phyloP scores from a whole-genome alignment of 345 rosid genomes.

The Cardamine resedifolia region DNA sequence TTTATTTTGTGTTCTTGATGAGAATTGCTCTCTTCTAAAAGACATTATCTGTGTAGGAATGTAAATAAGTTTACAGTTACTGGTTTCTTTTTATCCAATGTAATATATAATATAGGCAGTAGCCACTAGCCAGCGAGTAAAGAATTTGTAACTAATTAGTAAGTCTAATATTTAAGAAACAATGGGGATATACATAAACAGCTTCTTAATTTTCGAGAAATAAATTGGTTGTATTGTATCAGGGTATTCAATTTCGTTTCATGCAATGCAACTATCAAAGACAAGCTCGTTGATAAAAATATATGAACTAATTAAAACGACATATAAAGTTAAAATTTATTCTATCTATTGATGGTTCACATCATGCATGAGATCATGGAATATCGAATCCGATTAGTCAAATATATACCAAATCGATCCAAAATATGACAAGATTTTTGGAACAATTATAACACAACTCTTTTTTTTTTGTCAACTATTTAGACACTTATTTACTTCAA shows the following conservation, averaged over 20 bases:
- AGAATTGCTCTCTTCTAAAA: no score
- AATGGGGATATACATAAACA: not conserved
- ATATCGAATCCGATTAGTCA: not conserved
- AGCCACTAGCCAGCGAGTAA: not conserved
- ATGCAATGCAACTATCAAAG: not conserved
- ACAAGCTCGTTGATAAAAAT: not conserved
- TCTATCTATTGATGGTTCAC: slow-evolving; percentile 16
- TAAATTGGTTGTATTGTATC: not conserved
- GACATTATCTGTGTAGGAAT: no score
- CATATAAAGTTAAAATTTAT: not conserved
- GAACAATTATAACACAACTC: not conserved
- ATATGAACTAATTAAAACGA: not conserved
- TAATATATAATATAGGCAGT: not conserved
- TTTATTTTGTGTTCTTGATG: no score
- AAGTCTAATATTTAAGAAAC: not conserved
- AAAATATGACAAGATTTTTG: slow-evolving; percentile 17
- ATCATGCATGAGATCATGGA: slow-evolving; percentile 15
- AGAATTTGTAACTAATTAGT: not conserved
- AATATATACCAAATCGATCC: slow-evolving; percentile 15
- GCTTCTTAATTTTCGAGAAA: not conserved
- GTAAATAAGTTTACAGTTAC: not conserved
- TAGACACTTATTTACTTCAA: not conserved
- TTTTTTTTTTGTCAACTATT: slow-evolving; percentile 9
- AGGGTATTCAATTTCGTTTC: not conserved
- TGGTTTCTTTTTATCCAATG: not conserved